These are phyloP conservation scores for Saccharomycopsis sp. DNA, from an alignment of 805 yeast species.

Conservation along the genomic window DNA sequence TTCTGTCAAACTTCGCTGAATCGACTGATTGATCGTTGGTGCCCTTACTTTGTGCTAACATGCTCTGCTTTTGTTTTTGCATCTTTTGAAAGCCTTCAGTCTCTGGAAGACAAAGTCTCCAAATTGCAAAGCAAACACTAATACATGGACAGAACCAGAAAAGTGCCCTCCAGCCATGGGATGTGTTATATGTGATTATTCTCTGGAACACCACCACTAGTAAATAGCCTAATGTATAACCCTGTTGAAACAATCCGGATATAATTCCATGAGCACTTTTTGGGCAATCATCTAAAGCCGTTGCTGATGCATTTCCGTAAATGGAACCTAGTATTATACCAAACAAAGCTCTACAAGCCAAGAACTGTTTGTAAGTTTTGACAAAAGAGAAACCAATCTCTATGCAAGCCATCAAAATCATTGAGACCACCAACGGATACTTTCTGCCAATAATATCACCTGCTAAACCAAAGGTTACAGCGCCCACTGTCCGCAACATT, in stretches of 20 bases:
- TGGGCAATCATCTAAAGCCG: conserved; percentile 50
- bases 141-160: conserved; percentile 67
- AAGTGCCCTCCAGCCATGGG: conserved; percentile 54
- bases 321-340: conserved; percentile 58
- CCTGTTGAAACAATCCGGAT: conserved; percentile 71
- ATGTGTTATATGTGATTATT: conserved; percentile 46
- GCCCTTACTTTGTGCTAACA: conserved; percentile 26
- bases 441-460: conserved; percentile 63
- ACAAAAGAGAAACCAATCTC: conserved; percentile 66
- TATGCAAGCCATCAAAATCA: conserved; percentile 43
- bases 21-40: conserved; percentile 27
- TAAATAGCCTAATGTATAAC: conserved; percentile 66
- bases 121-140: conserved; percentile 35
- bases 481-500: conserved; percentile 68
- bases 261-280: conserved; percentile 48
- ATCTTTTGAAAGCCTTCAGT: conserved; percentile 42
- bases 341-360: conserved; percentile 56
- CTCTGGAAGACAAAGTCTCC: conserved; percentile 42
- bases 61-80: conserved; percentile 33
- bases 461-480: conserved; percentile 54
- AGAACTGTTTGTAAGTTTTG: conserved; percentile 48
- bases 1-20: conserved; percentile 26
- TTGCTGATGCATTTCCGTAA: conserved; percentile 48
- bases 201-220: conserved; percentile 59
- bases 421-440: conserved; percentile 44